Evolutionary conservation across 306 rosid genomes (phyloP).

Genomic region (Prosopis cineraria): DNA sequence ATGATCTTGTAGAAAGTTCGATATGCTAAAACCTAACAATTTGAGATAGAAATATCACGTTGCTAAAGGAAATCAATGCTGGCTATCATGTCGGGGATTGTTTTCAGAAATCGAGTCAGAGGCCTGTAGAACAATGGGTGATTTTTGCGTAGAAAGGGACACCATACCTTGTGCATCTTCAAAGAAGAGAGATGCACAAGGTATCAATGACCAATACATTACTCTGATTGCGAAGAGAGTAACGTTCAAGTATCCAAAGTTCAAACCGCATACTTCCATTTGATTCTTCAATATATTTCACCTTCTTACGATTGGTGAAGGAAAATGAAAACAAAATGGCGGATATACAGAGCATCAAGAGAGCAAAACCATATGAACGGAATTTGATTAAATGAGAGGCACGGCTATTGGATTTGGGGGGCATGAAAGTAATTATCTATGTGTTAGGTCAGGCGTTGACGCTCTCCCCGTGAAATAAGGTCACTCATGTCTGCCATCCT

Average conservation of each 20-base stretch:
- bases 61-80: too few relatives aligned
- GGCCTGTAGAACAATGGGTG: neutral
- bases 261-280: neutral
- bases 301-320: neutral
- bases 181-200: neutral
- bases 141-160: neutral
- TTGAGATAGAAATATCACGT: neutral
- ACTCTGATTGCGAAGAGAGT: neutral
- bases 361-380: neutral
- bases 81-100: too few relatives aligned
- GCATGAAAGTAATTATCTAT: neutral
- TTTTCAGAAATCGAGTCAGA: too few relatives aligned
- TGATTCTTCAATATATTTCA: neutral
- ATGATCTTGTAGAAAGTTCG: neutral
- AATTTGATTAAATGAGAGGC: neutral
- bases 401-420: too few relatives aligned
- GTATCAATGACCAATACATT: neutral
- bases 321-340: neutral
- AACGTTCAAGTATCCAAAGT: neutral
- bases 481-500: neutral
- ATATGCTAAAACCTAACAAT: too few relatives aligned
- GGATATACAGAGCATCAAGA: neutral
- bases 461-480: constrained; percentile 28
- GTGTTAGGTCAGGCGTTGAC: neutral
- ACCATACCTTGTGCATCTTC: neutral